phyloP scores from a whole-genome alignment of 495 filamentous ascomycete species.

The Chaetomium fimeti region DNA sequence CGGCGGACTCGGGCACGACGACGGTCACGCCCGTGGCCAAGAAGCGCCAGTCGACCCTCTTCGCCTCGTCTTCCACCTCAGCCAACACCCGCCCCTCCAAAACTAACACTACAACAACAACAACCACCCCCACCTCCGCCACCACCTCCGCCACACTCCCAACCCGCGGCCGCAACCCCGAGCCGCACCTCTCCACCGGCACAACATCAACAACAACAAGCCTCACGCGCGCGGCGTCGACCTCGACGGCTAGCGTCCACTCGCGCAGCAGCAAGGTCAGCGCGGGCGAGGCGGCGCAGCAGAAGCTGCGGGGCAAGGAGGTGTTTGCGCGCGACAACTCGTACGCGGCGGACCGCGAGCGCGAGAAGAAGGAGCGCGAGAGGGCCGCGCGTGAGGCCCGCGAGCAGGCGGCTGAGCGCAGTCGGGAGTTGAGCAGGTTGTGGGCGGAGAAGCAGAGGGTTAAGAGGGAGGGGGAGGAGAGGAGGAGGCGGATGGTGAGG shows the following conservation, averaged over 20 bases:
- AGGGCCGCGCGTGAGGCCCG: conserved; percentile 57
- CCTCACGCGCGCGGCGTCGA: conserved; percentile 34
- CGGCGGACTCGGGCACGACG: conserved; percentile 18
- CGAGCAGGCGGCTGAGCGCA: conserved; percentile 64
- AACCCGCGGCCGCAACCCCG: conserved; percentile 21
- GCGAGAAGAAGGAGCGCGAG: conserved; percentile 56
- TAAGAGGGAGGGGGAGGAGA: conserved; percentile 20
- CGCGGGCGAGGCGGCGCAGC: conserved; percentile 50
- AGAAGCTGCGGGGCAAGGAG: conserved; percentile 57
- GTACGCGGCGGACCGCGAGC: conserved; percentile 50
- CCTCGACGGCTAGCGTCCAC: conserved; percentile 39
- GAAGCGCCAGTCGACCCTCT: conserved; percentile 26
- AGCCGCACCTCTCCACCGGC: no score
- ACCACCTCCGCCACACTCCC: not conserved
- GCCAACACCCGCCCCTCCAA: not conserved
- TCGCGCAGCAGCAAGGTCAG: conserved; percentile 35
- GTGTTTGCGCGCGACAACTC: conserved; percentile 58
- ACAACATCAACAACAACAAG: not conserved
- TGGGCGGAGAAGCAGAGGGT: conserved; percentile 67
- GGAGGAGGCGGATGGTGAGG: not conserved
- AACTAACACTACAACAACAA: not conserved
- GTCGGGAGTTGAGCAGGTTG: conserved; percentile 59
- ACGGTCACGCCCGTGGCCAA: conserved; percentile 17
- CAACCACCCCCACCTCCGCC: conserved; percentile 14
- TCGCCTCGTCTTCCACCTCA: not conserved